Evolutionary conservation across 345 rosid genomes (phyloP), one percentile per base, ranked within the genome.

Genomic region (Trapa bicornis): DNA sequence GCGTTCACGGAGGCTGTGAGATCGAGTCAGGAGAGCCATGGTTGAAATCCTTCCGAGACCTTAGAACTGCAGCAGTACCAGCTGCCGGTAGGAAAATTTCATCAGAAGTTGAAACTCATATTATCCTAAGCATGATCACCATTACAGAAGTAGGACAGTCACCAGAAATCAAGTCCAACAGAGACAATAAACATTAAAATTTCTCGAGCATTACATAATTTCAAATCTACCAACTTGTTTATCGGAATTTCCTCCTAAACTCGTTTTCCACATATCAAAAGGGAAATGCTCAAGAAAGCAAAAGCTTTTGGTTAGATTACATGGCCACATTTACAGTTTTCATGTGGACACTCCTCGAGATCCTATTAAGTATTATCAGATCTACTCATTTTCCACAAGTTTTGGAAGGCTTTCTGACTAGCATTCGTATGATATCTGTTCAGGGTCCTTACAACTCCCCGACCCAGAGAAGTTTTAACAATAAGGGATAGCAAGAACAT

Each of bases 1-100:
- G 67, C 90, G 98, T 73, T 86, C 90, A 42, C 93, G 83, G 54
- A 87, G 82, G 77, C 92, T 86, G 69, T 82, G 86, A 42, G 75
- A 81, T 41, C 89, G 89, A 64, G 92, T 87, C 70, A 89, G 47
- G 9, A 72, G 72, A 1, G 83, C 80, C 89, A 85, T 86, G 73
- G 84, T 71, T 75, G 47, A 47, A 74, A 38, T 54, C 53, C 64
- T 67, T 58, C 39, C 61, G 45, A 56, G 41, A 70, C 58, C 33
- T 53, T 53, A 61, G 8, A 33, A 56, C 65, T 71, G 64, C 69
- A 71, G 1, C 29, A 35, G n/a, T 15, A 37, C 37, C 15, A 50
- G 2, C 16, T 45, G 62, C 53, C 15, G 43, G 1, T 2, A 29
- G 57, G 54, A 15, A 57, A 54, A 38, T 33, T 4, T 14, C 14